Conservation (phyloP, 805 yeast genomes). For the Candida taoyuanica region DNA sequence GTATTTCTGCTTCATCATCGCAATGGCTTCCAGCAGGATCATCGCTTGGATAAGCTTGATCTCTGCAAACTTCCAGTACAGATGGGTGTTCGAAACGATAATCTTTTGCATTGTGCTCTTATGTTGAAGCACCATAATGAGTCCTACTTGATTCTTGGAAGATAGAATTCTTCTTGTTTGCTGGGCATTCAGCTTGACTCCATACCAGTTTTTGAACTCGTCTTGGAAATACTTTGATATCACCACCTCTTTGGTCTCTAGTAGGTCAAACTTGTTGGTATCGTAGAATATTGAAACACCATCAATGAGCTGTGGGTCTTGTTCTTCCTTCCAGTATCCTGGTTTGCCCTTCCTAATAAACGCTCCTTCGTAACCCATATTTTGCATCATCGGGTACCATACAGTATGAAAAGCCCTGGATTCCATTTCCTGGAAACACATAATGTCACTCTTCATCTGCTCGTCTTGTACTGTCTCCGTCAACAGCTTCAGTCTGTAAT, state of each 20-base stretch:
- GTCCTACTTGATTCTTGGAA: conserved; percentile 51
- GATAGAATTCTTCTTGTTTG: conserved; percentile 33
- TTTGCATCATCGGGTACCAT: conserved; percentile 34
- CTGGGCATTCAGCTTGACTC: conserved; percentile 8
- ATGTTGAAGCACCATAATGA: conserved; percentile 46
- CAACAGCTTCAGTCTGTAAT: conserved; percentile 40
- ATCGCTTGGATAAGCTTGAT: conserved; percentile 52
- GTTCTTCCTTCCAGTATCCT: conserved; percentile 44
- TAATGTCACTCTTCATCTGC: conserved; percentile 43
- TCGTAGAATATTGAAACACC: conserved; percentile 57
- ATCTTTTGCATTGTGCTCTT: conserved; percentile 34
- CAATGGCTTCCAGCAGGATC: conserved; percentile 34
- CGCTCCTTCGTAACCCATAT: conserved; percentile 40
- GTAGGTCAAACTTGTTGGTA: conserved; percentile 39
- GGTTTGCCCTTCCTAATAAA: conserved; percentile 50
- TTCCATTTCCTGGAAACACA: conserved; percentile 58
- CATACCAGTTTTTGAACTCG: conserved; percentile 12
- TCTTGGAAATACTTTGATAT: conserved; percentile 22
- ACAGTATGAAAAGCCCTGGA: conserved; percentile 33
- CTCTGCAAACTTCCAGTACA: conserved; percentile 56
- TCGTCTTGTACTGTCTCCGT: conserved; percentile 31
- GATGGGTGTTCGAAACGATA: conserved; percentile 53
- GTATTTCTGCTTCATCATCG: conserved; percentile 28
- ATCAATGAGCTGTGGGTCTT: conserved; percentile 41
- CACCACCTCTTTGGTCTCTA: conserved; percentile 32